phyloP scores from a whole-genome alignment of 208 protist species.

The Leishmania mexicana region DNA sequence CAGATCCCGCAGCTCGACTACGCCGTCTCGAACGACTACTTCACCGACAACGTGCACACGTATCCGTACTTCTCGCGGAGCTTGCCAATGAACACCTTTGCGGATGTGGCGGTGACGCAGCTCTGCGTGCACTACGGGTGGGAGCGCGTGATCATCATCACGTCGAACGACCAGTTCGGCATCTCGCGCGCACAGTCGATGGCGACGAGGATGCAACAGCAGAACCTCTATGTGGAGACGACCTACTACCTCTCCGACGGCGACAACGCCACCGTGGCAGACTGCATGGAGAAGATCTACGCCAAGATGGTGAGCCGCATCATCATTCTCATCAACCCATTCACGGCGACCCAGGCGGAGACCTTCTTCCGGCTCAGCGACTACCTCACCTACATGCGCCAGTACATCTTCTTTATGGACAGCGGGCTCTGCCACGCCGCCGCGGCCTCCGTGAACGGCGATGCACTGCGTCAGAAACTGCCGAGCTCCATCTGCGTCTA shows the following conservation, averaged over 20 bases:
- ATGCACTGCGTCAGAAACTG: slow-evolving; percentile 47
- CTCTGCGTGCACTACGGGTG: slow-evolving; percentile 75
- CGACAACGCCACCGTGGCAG: slow-evolving; percentile 25
- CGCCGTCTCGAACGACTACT: slow-evolving; percentile 59
- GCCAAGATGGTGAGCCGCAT: slow-evolving; percentile 68
- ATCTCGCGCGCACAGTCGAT: slow-evolving; percentile 45
- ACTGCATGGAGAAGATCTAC: slow-evolving; percentile 67
- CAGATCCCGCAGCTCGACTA: slow-evolving; percentile 78
- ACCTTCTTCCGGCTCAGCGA: slow-evolving; percentile 71
- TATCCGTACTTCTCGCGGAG: slow-evolving; percentile 87
- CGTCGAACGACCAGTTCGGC: slow-evolving; percentile 64
- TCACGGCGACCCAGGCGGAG: slow-evolving; percentile 46
- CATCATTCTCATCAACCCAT: slow-evolving; percentile 56
- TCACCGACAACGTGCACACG: slow-evolving; percentile 51
- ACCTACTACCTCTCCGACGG: slow-evolving; percentile 48
- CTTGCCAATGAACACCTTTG: slow-evolving; percentile 52
- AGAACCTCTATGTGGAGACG: slow-evolving; percentile 77
- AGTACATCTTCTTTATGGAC: slow-evolving; percentile 83
- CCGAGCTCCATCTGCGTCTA: slow-evolving; percentile 84
- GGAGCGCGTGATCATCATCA: slow-evolving; percentile 84
- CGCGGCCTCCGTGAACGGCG: slow-evolving; percentile 20
- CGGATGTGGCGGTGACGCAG: slow-evolving; percentile 58
- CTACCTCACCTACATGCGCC: slow-evolving; percentile 55
- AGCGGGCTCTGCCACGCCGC: slow-evolving; percentile 68
- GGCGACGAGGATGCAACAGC: slow-evolving; percentile 46